Conservation (phyloP, 176 grass and related monocot genomes). For the Triticum monococcum region DNA sequence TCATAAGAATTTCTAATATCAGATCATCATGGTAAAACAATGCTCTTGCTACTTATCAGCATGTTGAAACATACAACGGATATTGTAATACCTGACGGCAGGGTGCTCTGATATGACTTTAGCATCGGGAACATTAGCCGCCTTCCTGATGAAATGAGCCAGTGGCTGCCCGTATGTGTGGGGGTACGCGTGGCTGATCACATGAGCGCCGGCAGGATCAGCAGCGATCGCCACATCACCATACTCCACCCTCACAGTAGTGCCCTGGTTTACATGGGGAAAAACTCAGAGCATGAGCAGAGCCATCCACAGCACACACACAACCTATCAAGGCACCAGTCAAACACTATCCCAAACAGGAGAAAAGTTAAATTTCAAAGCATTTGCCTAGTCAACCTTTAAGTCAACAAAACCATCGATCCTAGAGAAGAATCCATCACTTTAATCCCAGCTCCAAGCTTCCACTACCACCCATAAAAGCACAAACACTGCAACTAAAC, state of each 20-base stretch:
- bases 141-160: constrained; percentile 87
- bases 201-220: constrained; percentile 81
- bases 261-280: constrained; percentile 58
- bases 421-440: not conserved
- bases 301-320: not conserved
- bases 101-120: constrained; percentile 79
- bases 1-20: not conserved
- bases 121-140: constrained; percentile 73
- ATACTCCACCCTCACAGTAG: constrained; percentile 90
- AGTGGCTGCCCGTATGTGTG: constrained; percentile 87
- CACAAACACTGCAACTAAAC: not conserved
- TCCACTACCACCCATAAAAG: not conserved
- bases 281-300: not conserved
- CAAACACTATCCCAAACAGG: not conserved
- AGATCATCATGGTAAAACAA: not conserved
- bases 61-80: not conserved
- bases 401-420: not conserved
- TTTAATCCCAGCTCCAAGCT: not conserved
- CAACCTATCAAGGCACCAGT: not conserved
- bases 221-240: constrained; percentile 78
- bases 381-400: not conserved
- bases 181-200: constrained; percentile 79
- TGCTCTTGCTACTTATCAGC: not conserved
- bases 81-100: constrained; percentile 53
- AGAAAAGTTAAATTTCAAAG: not conserved